phyloP scores from a whole-genome alignment of 176 grass and related monocot genomes.

The Triticum urartu region DNA sequence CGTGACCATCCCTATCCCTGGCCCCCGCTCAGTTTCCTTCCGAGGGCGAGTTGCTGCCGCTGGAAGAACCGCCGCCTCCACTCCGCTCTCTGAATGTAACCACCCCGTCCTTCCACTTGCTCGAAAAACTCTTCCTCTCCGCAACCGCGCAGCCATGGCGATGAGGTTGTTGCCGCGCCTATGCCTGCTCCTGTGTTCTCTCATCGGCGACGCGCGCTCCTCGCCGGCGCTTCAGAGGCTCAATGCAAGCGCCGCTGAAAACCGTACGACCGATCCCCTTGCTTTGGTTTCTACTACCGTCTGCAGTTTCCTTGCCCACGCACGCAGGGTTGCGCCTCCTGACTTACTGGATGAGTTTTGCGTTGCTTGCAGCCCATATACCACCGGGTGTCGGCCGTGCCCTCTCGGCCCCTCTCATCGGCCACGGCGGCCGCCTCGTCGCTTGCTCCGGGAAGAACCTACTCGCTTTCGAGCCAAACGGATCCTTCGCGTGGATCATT shows the following conservation, averaged over 20 bases:
- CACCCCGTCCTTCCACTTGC: not conserved
- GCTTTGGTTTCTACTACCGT: too few relatives aligned
- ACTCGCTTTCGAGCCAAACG: conserved; percentile 54
- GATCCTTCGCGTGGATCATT: conserved; percentile 55
- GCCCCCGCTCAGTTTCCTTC: too few relatives aligned
- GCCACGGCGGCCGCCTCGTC: conserved; percentile 43
- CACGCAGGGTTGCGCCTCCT: not conserved
- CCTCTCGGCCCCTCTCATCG: conserved; percentile 52
- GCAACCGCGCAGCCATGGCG: not conserved
- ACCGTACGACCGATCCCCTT: not conserved
- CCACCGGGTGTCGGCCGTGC: not conserved
- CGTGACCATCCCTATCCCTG: too few relatives aligned
- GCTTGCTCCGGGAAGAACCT: conserved; percentile 67
- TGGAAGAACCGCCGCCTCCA: too few relatives aligned
- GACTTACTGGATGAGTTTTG: not conserved
- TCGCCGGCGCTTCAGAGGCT: not conserved
- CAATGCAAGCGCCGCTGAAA: not conserved
- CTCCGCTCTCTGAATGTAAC: not conserved
- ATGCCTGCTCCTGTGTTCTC: conserved; percentile 27
- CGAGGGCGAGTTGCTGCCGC: too few relatives aligned
- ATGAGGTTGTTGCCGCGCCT: not conserved
- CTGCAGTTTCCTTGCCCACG: not conserved
- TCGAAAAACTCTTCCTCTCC: not conserved
- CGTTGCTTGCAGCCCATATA: conserved; percentile 28
- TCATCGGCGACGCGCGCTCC: not conserved